These are phyloP conservation scores for Chlamydomonas incerta DNA, from an alignment of 139 green algal species.

Conservation along the genomic window DNA sequence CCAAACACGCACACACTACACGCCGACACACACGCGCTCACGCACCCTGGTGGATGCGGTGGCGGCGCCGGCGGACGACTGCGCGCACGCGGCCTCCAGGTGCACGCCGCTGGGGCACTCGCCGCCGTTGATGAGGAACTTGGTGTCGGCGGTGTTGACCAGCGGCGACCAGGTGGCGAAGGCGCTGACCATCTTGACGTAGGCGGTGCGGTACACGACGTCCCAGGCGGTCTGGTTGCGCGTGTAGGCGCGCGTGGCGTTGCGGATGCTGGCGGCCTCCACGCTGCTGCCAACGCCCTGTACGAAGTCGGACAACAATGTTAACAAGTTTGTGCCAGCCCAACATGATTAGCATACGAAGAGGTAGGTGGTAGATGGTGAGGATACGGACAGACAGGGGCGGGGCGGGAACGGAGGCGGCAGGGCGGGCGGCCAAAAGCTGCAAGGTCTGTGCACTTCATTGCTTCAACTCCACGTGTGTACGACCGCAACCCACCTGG, in stretches of 20 bases:
- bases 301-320: too few relatives aligned
- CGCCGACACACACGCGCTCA: too few relatives aligned
- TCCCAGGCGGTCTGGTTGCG: neutral
- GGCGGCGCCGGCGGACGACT: neutral
- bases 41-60: neutral
- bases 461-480: too few relatives aligned
- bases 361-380: too few relatives aligned
- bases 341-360: too few relatives aligned
- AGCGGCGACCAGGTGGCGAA: neutral
- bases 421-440: too few relatives aligned
- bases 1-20: too few relatives aligned
- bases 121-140: neutral
- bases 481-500: too few relatives aligned
- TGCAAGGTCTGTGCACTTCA: too few relatives aligned
- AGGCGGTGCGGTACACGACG: neutral
- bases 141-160: neutral
- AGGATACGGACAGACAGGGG: too few relatives aligned
- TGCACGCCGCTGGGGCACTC: neutral
- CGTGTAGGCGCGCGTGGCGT: neutral
- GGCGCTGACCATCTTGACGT: constrained; percentile 21
- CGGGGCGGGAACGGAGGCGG: too few relatives aligned
- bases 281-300: neutral
- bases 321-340: too few relatives aligned
- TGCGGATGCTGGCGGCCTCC: neutral
- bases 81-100: neutral